Conservation (phyloP, 306 rosid genomes). For the Rosa persica region DNA sequence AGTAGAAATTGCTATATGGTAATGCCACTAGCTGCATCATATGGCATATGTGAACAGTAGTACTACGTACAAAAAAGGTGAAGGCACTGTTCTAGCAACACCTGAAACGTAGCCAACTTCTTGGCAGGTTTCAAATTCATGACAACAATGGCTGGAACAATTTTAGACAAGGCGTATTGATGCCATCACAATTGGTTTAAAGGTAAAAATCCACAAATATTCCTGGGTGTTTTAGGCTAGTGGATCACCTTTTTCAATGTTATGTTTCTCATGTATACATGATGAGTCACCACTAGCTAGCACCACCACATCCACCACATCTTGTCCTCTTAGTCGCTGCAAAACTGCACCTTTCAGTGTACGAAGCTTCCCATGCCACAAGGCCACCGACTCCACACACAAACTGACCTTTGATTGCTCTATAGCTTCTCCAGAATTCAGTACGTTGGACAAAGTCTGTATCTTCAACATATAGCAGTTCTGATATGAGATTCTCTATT, state of each 20-base stretch:
- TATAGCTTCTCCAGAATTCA: neutral
- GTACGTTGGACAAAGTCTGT: conserved; percentile 24
- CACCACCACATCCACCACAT: conserved; percentile 56
- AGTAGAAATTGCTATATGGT: neutral
- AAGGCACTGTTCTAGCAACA: conserved; percentile 1
- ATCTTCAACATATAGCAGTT: neutral
- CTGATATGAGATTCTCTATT: neutral
- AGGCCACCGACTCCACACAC: neutral
- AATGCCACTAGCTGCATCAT: neutral
- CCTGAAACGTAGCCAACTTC: conserved; percentile 10
- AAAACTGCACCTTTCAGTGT: neutral
- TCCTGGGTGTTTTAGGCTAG: conserved; percentile 20
- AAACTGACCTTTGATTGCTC: neutral
- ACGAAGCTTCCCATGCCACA: conserved; percentile 1
- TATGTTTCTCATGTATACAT: conserved; percentile 33
- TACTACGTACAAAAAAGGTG: neutral
- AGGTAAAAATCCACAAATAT: neutral
- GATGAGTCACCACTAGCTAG: conserved; percentile 66
- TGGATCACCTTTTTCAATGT: conserved; percentile 21
- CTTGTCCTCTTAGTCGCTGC: conserved; percentile 40
- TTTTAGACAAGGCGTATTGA: conserved; percentile 12
- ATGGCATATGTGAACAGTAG: neutral
- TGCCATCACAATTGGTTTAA: neutral
- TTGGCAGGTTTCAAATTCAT: neutral
- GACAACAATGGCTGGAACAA: conserved; percentile 6